Evolutionary conservation across 2,329 filamentous ascomycete species (phyloP), one percentile per base, ranked within the genome.

Genomic region (Ophiostoma sp.): DNA sequence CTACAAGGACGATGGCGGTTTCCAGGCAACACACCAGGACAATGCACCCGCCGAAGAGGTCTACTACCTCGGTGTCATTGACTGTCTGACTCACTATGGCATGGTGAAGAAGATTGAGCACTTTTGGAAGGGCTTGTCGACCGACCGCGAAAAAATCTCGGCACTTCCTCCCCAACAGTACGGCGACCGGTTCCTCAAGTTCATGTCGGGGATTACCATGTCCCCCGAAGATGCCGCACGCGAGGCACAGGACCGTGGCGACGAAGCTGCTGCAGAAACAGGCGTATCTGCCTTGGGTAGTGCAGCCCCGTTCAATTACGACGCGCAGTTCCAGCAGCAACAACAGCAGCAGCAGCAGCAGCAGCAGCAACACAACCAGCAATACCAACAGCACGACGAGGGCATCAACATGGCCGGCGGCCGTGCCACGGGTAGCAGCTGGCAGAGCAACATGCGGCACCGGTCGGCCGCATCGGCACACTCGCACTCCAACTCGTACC

Each of bases 61-160:
- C 60, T 99, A 99, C 80, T 99, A 99, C 78, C 87, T 99, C 8
- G 96, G 95, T 48, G 96, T 99, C 76, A 99, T 99, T 79, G 95
- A 99, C 80, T 99, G 95, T 79, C 83, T 99, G 76, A 99, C 95
- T 76, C 93, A 97, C 79, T 99, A 98, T 79, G 93, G 93, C 74
- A 88, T 94, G 74, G 87, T 97, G 80, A 99, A 99, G 82, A 94
- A 95, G 78, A 87, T 94, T 72, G 95, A 99, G 79, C 90, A 98
- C 80, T 95, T 98, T 80, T 95, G 94, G 90, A 99, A 99, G 82
- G 94, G 95, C 52, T 83, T 98, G 71, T 92, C 90, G 2, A 87
- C 89, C 76, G 91, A 95, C 76, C 89, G 92, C 75, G 88, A 87
- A 44, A 90, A 97, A 77, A 98, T 99, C 72, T 98, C 94, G 0